A percentile compares a stretch with the other conserved stretches of the same genome.
phyloP scores from a whole-genome alignment of 495 filamentous ascomycete species.

The Aspergillus mulundensis region DNA sequence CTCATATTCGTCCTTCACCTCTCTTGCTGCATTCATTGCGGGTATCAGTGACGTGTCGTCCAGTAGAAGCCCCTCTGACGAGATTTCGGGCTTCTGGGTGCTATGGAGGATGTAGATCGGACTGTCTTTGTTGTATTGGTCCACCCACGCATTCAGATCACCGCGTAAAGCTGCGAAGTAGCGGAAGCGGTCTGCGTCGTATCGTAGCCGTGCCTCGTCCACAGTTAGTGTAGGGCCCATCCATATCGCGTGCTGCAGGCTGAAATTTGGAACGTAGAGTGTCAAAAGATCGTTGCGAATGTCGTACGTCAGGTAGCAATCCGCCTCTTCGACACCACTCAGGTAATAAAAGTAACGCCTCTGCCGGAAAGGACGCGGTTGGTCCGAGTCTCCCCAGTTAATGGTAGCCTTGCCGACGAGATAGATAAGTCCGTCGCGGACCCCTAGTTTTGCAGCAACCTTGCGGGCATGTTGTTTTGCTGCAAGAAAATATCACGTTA shows the following conservation, averaged over 20 bases:
- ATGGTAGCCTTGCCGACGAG: conserved; percentile 73
- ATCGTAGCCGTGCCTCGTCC: conserved; percentile 64
- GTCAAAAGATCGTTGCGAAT: conserved; percentile 66
- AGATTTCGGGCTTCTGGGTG: conserved; percentile 41
- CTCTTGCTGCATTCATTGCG: conserved; percentile 68
- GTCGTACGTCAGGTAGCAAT: conserved; percentile 82
- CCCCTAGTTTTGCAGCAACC: conserved; percentile 62
- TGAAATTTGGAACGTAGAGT: conserved; percentile 89
- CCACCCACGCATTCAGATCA: conserved; percentile 56
- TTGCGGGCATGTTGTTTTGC: conserved; percentile 78
- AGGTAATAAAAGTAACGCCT: conserved; percentile 93
- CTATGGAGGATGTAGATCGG: conserved; percentile 38
- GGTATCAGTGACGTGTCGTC: conserved; percentile 45
- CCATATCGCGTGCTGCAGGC: conserved; percentile 87
- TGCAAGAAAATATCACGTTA: conserved; percentile 24
- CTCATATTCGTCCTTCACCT: conserved; percentile 78
- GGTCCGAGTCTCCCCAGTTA: conserved; percentile 76
- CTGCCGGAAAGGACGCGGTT: conserved; percentile 73
- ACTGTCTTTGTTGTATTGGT: conserved; percentile 44
- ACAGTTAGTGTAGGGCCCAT: conserved; percentile 77
- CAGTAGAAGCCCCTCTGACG: conserved; percentile 48
- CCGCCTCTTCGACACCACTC: conserved; percentile 74
- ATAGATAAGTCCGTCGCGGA: conserved; percentile 67
- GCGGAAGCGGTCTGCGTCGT: conserved; percentile 75
- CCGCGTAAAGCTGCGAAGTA: conserved; percentile 61